A percentile compares a stretch with the other conserved stretches of the same genome.
phyloP scores from a whole-genome alignment of 106 monocot species.

The Acorus calamus region DNA sequence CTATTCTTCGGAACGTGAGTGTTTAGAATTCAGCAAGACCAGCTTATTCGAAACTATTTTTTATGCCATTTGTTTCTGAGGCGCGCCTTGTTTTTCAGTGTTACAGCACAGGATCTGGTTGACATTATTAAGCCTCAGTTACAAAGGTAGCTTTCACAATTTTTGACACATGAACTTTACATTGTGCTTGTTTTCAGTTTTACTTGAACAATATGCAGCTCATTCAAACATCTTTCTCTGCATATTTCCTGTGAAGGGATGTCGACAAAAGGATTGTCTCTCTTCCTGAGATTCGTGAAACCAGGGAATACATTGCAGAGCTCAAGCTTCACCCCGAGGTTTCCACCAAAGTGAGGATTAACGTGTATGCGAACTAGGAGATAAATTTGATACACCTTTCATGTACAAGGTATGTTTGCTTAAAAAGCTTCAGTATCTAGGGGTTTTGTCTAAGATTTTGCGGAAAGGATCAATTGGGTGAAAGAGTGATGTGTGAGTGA shows the following conservation, averaged over 20 bases:
- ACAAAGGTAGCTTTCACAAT: slow-evolving; percentile 38
- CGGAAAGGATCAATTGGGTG: no score
- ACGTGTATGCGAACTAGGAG: slow-evolving; percentile 56
- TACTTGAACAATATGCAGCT: not conserved
- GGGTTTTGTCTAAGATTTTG: no score
- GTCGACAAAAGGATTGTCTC: slow-evolving; percentile 62
- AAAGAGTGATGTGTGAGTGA: no score
- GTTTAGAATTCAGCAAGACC: not conserved
- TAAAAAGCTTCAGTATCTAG: no score
- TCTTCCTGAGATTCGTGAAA: slow-evolving; percentile 86
- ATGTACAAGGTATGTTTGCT: no score
- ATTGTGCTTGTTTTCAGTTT: not conserved
- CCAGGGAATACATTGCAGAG: slow-evolving; percentile 81
- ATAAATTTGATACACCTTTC: no score
- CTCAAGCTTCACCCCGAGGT: slow-evolving; percentile 95
- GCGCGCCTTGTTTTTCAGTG: slow-evolving; percentile 19
- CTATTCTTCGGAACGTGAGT: slow-evolving; percentile 85
- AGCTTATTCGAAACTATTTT: no score
- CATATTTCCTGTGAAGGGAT: slow-evolving; percentile 33
- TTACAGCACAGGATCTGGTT: slow-evolving; percentile 82
- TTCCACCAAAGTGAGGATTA: slow-evolving; percentile 63
- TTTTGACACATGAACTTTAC: not conserved
- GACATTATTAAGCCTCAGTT: slow-evolving; percentile 92
- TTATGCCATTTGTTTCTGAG: no score
- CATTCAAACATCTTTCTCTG: no score